Percentiles rank a stretch among this genome's conserved stretches.
phyloP scores from a whole-genome alignment of 768 basidiomycete species.

The Punctularia strigosozonata region DNA sequence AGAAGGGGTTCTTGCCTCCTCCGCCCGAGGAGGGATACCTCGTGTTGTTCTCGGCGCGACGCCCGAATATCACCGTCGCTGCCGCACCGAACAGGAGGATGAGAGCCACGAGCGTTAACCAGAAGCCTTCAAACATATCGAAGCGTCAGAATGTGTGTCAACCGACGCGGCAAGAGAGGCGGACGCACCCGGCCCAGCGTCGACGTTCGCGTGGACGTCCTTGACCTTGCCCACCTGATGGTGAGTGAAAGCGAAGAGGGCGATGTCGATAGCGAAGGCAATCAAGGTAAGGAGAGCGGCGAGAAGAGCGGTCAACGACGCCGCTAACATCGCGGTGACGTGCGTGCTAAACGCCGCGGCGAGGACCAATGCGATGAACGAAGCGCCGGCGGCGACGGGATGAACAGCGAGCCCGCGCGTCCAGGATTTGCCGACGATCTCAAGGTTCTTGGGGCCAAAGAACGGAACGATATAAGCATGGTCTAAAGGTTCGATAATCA shows the following conservation, averaged over 20 bases:
- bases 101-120: constrained; percentile 61
- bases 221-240: constrained; percentile 42
- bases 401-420: constrained; percentile 67
- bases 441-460: constrained; percentile 22
- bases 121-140: constrained; percentile 40
- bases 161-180: not conserved
- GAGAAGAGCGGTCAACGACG: constrained; percentile 47
- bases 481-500: constrained; percentile 20
- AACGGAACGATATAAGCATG: constrained; percentile 44
- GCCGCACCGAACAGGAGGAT: constrained; percentile 55
- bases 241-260: constrained; percentile 51
- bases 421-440: constrained; percentile 44
- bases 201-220: constrained; percentile 31
- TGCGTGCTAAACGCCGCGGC: constrained; percentile 55
- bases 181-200: constrained; percentile 49
- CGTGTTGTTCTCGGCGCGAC: constrained; percentile 40
- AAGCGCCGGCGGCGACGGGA: constrained; percentile 53
- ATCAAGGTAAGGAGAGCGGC: constrained; percentile 58
- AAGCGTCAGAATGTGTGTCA: not conserved
- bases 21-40: too few relatives aligned
- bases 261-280: constrained; percentile 69
- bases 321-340: constrained; percentile 28
- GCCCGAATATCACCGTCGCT: constrained; percentile 60
- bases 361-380: constrained; percentile 52
- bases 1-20: too few relatives aligned